Evolutionary conservation across 768 basidiomycete species (phyloP), one percentile per base, ranked within the genome.

Genomic region (Boletus barrowsii): DNA sequence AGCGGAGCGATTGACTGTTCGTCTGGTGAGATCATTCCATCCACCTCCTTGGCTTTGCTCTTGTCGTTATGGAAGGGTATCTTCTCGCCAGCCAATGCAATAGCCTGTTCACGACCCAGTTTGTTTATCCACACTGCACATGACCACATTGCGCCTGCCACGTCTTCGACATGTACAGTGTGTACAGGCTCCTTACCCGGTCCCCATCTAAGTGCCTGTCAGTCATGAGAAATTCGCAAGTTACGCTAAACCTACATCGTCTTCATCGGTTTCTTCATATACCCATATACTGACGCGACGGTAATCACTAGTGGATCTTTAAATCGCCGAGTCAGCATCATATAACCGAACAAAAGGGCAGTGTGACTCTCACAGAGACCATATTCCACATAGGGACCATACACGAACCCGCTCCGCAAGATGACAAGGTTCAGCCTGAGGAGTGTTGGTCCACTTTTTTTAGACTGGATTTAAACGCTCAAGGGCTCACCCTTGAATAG

Each of bases 211-310:
- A 49, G 35, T 53, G 35, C 6, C 33, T 37, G 44, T 72, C 35
- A 64, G 35, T 54, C 15, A 17, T 33, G 35, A 22, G 35, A 18
- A 45, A 11, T 24, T 32, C 20, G 40, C 62, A 41, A 13, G 39
- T n/a, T 18, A 40, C 49, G 18, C 41, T 33, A 56, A 32, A 62
- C 85, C 60, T 62, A 92, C 89, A 93, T 76, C 10, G 84, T 87
- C 68, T 89, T 91, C 85, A 94, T 89, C 1, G 90, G 88, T 60
- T 88, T 85, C 66, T 90, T 83, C 69, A 90, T 75, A 65, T 88
- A 83, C 6, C 88, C 88, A 68, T 93, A 93, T 29, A 93, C 84
- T 13, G 88, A 81, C 10, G 83, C 87, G 13, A 92, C 84, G 1
- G 86, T 86, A 42, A 90, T 83, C 40, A 81, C 83, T 10, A 85